Percentiles rank a stretch among this genome's conserved stretches.
Conservation (phyloP, 441 rosid genomes). For the Adansonia madagascariensis region DNA sequence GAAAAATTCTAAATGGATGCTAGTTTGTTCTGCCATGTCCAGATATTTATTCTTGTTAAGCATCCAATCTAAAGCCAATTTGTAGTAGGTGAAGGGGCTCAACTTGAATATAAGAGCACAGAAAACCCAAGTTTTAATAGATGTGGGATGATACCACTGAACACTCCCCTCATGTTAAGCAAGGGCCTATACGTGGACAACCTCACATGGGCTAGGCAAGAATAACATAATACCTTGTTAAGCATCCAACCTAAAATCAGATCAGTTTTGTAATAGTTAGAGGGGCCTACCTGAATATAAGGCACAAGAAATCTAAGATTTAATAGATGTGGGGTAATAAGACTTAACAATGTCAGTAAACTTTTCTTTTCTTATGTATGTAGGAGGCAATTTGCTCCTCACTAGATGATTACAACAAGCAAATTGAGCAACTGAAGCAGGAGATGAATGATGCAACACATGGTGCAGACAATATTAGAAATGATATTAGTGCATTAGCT, state of each 20-base stretch:
- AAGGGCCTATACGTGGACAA: no score
- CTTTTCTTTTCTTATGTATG: constrained; percentile 26
- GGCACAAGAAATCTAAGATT: neutral
- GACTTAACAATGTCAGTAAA: neutral
- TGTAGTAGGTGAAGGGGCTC: constrained; percentile 15
- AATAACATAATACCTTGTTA: neutral
- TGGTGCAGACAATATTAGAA: constrained; percentile 99
- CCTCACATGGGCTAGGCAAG: no score
- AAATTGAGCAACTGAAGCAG: constrained; percentile 85
- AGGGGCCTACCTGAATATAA: constrained; percentile 5
- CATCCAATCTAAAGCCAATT: neutral
- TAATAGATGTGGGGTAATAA: neutral
- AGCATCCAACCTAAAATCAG: neutral
- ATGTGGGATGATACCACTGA: neutral
- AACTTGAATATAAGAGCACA: neutral
- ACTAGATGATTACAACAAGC: constrained; percentile 95
- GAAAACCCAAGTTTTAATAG: neutral
- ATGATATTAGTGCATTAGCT: constrained; percentile 93
- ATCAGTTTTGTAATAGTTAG: neutral
- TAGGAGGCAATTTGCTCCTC: constrained; percentile 99
- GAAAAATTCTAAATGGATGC: constrained; percentile 3
- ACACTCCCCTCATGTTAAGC: no score
- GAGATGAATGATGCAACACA: constrained; percentile 99
- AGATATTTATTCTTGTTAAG: neutral
- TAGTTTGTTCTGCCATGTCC: neutral